Percentiles rank a stretch among this genome's conserved stretches.
Evolutionary conservation across 2,329 filamentous ascomycete genomes (phyloP).

Genomic region (Rugonectria rugulosa): DNA sequence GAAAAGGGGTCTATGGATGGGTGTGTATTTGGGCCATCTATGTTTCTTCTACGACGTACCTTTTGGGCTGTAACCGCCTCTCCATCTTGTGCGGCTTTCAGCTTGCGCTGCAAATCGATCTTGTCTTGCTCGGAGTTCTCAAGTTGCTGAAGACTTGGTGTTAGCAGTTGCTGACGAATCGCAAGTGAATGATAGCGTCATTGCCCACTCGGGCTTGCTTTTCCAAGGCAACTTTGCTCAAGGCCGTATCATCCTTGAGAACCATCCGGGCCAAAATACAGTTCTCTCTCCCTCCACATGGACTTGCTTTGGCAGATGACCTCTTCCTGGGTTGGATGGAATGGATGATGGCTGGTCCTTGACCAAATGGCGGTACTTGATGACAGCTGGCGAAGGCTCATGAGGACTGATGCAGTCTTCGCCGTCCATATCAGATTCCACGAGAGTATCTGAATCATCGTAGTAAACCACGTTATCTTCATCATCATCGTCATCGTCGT

Average conservation of each 20-base stretch:
- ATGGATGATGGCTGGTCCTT: not conserved
- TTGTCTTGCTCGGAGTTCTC: conserved; percentile 65
- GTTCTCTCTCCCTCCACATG: not conserved
- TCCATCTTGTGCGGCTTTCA: conserved; percentile 61
- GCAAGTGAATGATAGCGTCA: not conserved
- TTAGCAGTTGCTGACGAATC: conserved; percentile 22
- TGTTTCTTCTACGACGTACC: conserved; percentile 48
- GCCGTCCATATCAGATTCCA: not conserved
- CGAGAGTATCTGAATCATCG: not conserved
- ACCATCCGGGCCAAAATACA: conserved; percentile 2
- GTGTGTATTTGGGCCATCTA: not conserved
- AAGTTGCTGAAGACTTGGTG: conserved; percentile 56
- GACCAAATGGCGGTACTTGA: not conserved
- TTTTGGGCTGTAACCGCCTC: conserved; percentile 59
- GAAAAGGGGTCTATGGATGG: not conserved
- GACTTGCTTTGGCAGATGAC: not conserved
- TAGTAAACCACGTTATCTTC: not conserved
- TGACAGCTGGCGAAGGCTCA: not conserved
- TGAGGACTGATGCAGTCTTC: not conserved
- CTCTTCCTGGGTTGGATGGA: not conserved
- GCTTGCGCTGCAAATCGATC: conserved; percentile 61
- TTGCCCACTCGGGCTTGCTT: conserved; percentile 2
- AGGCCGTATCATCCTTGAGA: not conserved
- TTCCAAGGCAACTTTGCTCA: not conserved
- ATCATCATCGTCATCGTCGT: not conserved